These are phyloP conservation scores for Coemansia sp. DNA, from an alignment of 192 early-diverging fungal genomes.

Conservation along the genomic window DNA sequence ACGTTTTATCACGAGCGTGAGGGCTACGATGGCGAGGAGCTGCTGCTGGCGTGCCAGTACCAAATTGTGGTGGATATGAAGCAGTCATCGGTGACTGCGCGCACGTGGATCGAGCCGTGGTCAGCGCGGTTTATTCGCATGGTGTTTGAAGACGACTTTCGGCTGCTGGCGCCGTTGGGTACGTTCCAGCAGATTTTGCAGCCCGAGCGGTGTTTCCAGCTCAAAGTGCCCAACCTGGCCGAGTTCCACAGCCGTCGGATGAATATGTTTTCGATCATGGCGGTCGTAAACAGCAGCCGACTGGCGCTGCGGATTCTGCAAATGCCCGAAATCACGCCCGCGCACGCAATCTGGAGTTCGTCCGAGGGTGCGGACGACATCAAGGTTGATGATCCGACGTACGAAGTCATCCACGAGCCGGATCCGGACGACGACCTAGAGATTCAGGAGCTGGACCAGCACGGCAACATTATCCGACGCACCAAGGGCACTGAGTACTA, in stretches of 20 bases:
- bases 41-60: conserved; percentile 47
- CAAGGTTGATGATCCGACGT: conserved; percentile 34
- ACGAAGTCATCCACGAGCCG: conserved; percentile 32
- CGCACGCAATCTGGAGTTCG: conserved; percentile 32
- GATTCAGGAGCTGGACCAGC: conserved; percentile 21
- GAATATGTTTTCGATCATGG: conserved; percentile 53
- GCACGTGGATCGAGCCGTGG: conserved; percentile 50
- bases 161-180: conserved; percentile 38
- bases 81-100: conserved; percentile 45
- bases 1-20: conserved; percentile 51
- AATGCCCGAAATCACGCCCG: conserved; percentile 38
- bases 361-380: conserved; percentile 31
- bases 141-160: conserved; percentile 48
- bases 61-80: conserved; percentile 49
- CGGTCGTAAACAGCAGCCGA: conserved; percentile 40
- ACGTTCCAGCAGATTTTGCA: conserved; percentile 53
- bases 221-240: conserved; percentile 47
- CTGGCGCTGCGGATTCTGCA: conserved; percentile 42
- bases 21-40: conserved; percentile 41
- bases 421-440: conserved; percentile 28
- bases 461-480: conserved; percentile 11
- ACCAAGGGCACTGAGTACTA: conserved; percentile 35
- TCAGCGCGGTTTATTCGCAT: conserved; percentile 39
- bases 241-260: conserved; percentile 52
- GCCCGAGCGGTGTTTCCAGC: conserved; percentile 51